Percentiles rank a stretch among this genome's conserved stretches.
These are phyloP conservation scores for Aspergillus pseudotamarii DNA, from an alignment of 2,329 filamentous ascomycete species.

Conservation along the genomic window DNA sequence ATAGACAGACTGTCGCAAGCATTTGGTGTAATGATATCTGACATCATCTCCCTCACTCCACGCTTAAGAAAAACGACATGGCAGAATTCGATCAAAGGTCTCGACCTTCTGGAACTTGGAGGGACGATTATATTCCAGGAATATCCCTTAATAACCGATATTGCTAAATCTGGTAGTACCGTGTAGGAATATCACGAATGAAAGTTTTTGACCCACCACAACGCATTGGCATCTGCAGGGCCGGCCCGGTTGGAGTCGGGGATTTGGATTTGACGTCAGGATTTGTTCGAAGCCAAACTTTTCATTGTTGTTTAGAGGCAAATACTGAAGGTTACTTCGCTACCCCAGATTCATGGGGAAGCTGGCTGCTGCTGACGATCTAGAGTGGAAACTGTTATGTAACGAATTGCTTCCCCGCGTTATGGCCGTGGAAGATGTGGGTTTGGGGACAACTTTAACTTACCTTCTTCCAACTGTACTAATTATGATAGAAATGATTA, in stretches of 20 bases:
- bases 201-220: neutral
- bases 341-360: constrained; percentile 25
- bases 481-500: neutral
- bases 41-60: neutral
- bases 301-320: neutral
- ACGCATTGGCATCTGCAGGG: constrained; percentile 1
- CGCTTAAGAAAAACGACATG: neutral
- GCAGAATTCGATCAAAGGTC: neutral
- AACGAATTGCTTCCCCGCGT: constrained; percentile 32
- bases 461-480: constrained; percentile 1
- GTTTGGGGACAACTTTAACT: constrained; percentile 14
- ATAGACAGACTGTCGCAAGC: neutral
- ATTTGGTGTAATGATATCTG: neutral
- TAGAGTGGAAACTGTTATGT: constrained; percentile 35
- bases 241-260: constrained; percentile 6
- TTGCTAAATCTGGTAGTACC: neutral
- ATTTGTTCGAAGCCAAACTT: neutral
- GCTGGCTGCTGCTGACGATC: constrained; percentile 20
- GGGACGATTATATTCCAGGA: neutral
- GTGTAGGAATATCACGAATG: neutral
- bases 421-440: constrained; percentile 15
- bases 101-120: neutral
- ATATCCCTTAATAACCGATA: neutral
- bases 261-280: neutral
- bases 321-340: constrained; percentile 1